Conservation (phyloP, 1,284 basidiomycete species). For the Psilocybe mexicana region DNA sequence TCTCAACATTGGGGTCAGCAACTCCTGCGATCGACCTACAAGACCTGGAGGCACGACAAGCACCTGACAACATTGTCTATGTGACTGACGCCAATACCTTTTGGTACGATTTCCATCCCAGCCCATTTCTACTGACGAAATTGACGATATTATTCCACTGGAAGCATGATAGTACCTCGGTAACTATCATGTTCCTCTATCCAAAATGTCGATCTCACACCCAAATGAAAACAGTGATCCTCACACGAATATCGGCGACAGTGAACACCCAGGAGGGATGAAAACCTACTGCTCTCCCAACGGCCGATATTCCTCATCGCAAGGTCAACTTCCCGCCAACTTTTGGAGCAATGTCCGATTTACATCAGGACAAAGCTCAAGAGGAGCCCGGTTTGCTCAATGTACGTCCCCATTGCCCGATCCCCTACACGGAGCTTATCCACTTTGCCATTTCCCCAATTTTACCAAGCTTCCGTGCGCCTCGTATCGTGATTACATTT, state of each 20-base stretch:
- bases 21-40: conserved; percentile 16
- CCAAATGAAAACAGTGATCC: conserved; percentile 27
- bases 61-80: conserved; percentile 46
- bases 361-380: conserved; percentile 38
- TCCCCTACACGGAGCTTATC: not conserved
- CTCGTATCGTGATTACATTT: not conserved
- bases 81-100: conserved; percentile 39
- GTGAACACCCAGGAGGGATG: conserved; percentile 49
- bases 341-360: conserved; percentile 49
- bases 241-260: conserved; percentile 51
- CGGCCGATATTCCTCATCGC: conserved; percentile 34
- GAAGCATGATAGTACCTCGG: conserved; percentile 46
- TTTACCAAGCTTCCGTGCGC: not conserved
- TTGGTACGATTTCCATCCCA: conserved; percentile 34
- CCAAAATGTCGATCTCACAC: not conserved
- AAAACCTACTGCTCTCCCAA: conserved; percentile 46
- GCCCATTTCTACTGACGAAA: not conserved
- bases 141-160: not conserved
- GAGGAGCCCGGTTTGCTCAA: conserved; percentile 41
- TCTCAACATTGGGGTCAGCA: conserved; percentile 9
- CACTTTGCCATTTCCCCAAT: no score
- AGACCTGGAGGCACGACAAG: conserved; percentile 27
- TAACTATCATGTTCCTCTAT: conserved; percentile 10
- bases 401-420: conserved; percentile 28
- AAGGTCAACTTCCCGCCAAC: conserved; percentile 41